Evolutionary conservation across 2,329 filamentous ascomycete species (phyloP).

Genomic region (Dichotomopilus funicola): DNA sequence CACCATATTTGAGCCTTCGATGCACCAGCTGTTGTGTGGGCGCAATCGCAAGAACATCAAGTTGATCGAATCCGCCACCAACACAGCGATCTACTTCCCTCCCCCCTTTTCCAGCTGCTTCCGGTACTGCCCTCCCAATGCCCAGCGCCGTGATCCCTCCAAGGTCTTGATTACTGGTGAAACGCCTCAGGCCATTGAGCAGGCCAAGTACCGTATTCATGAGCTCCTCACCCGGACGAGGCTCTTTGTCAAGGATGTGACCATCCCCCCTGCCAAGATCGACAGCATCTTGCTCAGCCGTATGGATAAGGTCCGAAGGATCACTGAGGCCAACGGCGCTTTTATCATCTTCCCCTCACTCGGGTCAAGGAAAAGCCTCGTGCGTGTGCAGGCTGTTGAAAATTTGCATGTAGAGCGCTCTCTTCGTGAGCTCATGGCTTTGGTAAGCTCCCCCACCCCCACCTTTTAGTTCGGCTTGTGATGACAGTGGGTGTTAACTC

Average conservation of each 20-base stretch:
- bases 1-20: constrained; percentile 73
- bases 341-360: constrained; percentile 89
- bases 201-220: constrained; percentile 85
- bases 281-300: constrained; percentile 88
- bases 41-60: constrained; percentile 97
- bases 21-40: constrained; percentile 89
- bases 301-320: constrained; percentile 94
- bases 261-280: constrained; percentile 84
- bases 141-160: constrained; percentile 72
- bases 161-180: constrained; percentile 96
- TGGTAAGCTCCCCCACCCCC: constrained; percentile 50
- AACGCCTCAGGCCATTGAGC: constrained; percentile 71
- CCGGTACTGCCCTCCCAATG: constrained; percentile 78
- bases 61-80: constrained; percentile 88
- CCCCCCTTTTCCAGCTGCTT: constrained; percentile 89
- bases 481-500: constrained; percentile 20
- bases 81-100: constrained; percentile 96
- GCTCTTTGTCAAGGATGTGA: constrained; percentile 84
- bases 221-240: constrained; percentile 77
- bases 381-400: constrained; percentile 88
- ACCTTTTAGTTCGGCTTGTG: neutral
- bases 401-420: constrained; percentile 92
- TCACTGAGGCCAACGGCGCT: constrained; percentile 92
- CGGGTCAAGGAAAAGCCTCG: constrained; percentile 74
- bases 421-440: constrained; percentile 88